phyloP scores from a whole-genome alignment of 116 monocot genomes.

The Iris pallida region DNA sequence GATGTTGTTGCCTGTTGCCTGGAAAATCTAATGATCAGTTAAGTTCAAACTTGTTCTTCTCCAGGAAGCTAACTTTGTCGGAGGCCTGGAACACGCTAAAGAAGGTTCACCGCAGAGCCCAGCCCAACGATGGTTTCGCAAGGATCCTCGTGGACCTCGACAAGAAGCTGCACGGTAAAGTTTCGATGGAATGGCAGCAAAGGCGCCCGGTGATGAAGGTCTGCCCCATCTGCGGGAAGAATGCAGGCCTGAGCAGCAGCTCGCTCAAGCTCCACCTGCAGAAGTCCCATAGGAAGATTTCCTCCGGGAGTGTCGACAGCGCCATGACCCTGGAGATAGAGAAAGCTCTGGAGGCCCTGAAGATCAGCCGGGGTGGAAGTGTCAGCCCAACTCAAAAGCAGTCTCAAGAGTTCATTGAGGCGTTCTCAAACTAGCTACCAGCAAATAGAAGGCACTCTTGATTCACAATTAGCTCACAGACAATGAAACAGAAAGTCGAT shows the following conservation, averaged over 20 bases:
- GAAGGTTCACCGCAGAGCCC: slow-evolving; percentile 73
- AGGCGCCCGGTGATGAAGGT: slow-evolving; percentile 65
- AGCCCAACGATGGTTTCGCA: slow-evolving; percentile 86
- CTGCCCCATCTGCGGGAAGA: slow-evolving; percentile 89
- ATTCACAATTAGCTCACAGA: too few relatives aligned
- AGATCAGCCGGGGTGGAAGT: slow-evolving; percentile 44
- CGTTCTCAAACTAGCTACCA: background rate
- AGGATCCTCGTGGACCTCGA: slow-evolving; percentile 62
- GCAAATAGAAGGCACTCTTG: too few relatives aligned
- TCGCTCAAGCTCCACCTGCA: slow-evolving; percentile 90
- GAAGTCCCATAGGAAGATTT: slow-evolving; percentile 64
- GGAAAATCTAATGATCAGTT: too few relatives aligned
- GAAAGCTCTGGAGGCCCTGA: slow-evolving; percentile 52
- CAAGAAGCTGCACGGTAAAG: slow-evolving; percentile 50
- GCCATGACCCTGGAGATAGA: slow-evolving; percentile 77
- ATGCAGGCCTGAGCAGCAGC: slow-evolving; percentile 82
- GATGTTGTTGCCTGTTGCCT: too few relatives aligned
- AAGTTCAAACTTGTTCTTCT: background rate
- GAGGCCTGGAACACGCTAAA: slow-evolving; percentile 75
- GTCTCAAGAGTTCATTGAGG: slow-evolving; percentile 6
- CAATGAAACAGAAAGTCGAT: too few relatives aligned
- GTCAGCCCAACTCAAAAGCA: slow-evolving; percentile 31
- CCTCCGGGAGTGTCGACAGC: slow-evolving; percentile 85
- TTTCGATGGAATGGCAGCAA: slow-evolving; percentile 87
- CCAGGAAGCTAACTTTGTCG: slow-evolving; percentile 49